Evolutionary conservation across 345 rosid species (phyloP).

Genomic region (Moringa oleifera): DNA sequence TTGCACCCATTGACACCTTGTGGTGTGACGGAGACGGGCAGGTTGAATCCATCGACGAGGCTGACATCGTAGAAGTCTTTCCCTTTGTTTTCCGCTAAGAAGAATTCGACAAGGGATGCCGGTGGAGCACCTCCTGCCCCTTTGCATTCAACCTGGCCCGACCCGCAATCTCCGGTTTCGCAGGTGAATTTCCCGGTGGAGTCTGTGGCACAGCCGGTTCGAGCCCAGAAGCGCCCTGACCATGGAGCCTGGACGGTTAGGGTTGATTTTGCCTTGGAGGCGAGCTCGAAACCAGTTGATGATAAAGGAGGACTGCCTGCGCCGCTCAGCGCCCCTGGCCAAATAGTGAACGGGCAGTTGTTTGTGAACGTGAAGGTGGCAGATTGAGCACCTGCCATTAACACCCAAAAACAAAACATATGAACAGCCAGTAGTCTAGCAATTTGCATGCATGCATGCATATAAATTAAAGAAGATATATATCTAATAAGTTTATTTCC

Average conservation of each 20-base stretch:
- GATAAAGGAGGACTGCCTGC: constrained; percentile 9
- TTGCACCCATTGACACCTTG: background rate
- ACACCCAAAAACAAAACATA: no score
- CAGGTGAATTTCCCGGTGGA: constrained; percentile 30
- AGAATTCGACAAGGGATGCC: constrained; percentile 35
- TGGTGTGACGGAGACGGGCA: constrained; percentile 13
- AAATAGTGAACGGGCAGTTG: constrained; percentile 44
- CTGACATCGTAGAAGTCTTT: constrained; percentile 37
- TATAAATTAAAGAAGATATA: no score
- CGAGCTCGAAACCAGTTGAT: constrained; percentile 49
- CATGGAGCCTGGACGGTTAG: constrained; percentile 21
- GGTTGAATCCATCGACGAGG: constrained; percentile 20
- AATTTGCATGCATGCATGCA: no score
- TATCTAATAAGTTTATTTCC: no score
- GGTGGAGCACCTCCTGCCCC: constrained; percentile 34
- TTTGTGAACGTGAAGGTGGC: constrained; percentile 36
- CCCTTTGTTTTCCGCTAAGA: constrained; percentile 14
- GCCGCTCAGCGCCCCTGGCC: constrained; percentile 37
- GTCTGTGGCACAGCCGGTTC: constrained; percentile 34
- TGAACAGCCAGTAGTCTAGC: no score
- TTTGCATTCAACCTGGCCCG: constrained; percentile 35
- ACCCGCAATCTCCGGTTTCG: constrained; percentile 43
- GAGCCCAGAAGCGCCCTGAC: constrained; percentile 51
- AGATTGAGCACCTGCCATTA: background rate
- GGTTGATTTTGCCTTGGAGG: constrained; percentile 20